Conservation (phyloP, 495 filamentous ascomycete species). For the Aspergillus panamensis region DNA sequence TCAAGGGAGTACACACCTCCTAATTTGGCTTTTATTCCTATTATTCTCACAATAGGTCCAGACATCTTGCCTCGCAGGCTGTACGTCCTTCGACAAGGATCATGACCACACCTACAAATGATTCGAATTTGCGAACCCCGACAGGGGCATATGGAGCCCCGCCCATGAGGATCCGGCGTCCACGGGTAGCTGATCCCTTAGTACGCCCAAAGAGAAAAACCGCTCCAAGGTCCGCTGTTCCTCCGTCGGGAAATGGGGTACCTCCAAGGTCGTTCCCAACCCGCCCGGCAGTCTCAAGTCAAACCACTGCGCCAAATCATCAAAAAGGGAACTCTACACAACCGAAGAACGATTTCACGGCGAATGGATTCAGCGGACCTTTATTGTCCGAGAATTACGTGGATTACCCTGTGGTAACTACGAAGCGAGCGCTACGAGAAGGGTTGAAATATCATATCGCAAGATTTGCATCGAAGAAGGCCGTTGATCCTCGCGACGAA, state of each 20-base stretch:
- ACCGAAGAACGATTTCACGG: constrained; percentile 37
- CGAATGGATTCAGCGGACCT: constrained; percentile 60
- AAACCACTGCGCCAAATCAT: constrained; percentile 9
- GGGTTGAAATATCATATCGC: constrained; percentile 84
- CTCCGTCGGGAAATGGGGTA: constrained; percentile 17
- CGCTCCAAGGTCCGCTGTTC: constrained; percentile 27
- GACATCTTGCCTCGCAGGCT: too few relatives aligned
- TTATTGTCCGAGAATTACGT: constrained; percentile 47
- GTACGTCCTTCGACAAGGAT: background rate
- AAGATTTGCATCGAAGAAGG: constrained; percentile 61
- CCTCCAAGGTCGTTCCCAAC: constrained; percentile 29
- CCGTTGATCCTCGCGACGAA: constrained; percentile 69
- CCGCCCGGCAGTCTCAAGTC: constrained; percentile 18
- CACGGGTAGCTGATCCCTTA: constrained; percentile 61
- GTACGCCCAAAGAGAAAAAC: constrained; percentile 59
- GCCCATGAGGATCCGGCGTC: constrained; percentile 42
- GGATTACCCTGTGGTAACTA: constrained; percentile 74
- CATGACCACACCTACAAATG: constrained; percentile 39
- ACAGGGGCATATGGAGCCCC: constrained; percentile 36
- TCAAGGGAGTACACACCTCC: too few relatives aligned
- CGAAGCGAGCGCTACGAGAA: constrained; percentile 74
- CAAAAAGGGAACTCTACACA: constrained; percentile 18
- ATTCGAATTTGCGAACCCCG: constrained; percentile 29
- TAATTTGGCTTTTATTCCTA: too few relatives aligned
- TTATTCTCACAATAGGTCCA: too few relatives aligned